A percentile compares a stretch with the other conserved stretches of the same genome.
phyloP scores from a whole-genome alignment of 2,329 filamentous ascomycete genomes.

The Curvularia spicifera region DNA sequence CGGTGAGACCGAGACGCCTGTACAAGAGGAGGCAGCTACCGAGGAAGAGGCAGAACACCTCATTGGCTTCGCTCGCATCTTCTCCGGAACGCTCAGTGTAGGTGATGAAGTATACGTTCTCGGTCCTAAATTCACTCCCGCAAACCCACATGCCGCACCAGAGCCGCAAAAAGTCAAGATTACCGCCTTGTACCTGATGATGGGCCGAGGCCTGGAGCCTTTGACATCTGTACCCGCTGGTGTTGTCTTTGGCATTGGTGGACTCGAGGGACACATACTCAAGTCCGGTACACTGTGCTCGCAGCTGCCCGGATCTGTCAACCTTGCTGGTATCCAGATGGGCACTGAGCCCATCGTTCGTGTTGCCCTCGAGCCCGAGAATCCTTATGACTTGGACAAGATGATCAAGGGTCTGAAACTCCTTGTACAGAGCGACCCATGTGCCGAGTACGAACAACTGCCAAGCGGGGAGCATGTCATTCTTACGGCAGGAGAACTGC shows the following conservation, averaged over 20 bases:
- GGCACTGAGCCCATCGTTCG: slow-evolving; percentile 90
- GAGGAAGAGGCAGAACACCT: slow-evolving; percentile 81
- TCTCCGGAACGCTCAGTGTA: slow-evolving; percentile 86
- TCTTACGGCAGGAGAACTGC: slow-evolving; percentile 89
- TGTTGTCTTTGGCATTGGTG: slow-evolving; percentile 92
- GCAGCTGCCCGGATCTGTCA: slow-evolving; percentile 82
- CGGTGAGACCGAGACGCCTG: slow-evolving; percentile 47
- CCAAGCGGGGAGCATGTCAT: slow-evolving; percentile 94
- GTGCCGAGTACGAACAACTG: slow-evolving; percentile 93
- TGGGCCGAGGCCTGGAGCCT: slow-evolving; percentile 87
- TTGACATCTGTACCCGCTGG: slow-evolving; percentile 87
- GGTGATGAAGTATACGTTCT: slow-evolving; percentile 92
- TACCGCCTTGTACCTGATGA: slow-evolving; percentile 89
- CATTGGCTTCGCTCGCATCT: slow-evolving; percentile 92
- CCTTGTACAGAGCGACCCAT: slow-evolving; percentile 93
- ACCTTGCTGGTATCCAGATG: slow-evolving; percentile 84
- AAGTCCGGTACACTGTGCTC: slow-evolving; percentile 96
- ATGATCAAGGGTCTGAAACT: slow-evolving; percentile 89
- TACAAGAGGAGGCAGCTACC: slow-evolving; percentile 54
- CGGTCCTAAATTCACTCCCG: slow-evolving; percentile 90
- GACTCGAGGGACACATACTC: slow-evolving; percentile 89
- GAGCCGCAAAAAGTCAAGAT: slow-evolving; percentile 83
- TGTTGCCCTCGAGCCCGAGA: slow-evolving; percentile 91
- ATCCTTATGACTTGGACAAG: slow-evolving; percentile 88
- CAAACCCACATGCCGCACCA: slow-evolving; percentile 72